Base-by-base conservation (phyloP, 257 asterid genomes). In the Capsicum chinense region DNA sequence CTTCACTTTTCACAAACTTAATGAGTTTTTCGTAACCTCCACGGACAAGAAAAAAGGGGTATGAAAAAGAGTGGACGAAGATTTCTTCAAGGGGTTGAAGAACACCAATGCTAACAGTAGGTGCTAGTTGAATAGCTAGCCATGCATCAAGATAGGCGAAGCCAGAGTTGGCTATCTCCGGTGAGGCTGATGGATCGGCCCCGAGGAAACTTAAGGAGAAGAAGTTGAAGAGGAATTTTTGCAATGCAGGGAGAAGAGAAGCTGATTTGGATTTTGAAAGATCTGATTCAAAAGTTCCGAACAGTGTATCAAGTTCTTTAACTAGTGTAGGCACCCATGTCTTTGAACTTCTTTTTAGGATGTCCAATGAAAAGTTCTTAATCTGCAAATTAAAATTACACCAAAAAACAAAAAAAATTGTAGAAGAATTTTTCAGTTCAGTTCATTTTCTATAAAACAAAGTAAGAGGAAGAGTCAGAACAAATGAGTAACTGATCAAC, bases 1-100 rank as follows among this genome's bases (percentile, higher is more conserved):
- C 97, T 80, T 93, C 89, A 9, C 74, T 88, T 50, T 87, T 81
- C 0, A 93, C 88, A 58, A 93, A 95, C 6, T 85, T 81, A 0
- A 84, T 84, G 6, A 95, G 95, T 83, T 94, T 94, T 3, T 93
- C 33, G 86, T 95, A 95, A 86, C 87, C 93, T 15, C 93, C 90
- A 68, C 89, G 88, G 81, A 91, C 87, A 0, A 93, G 85, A 89
- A 94, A 91, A 68, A 84, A 94, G 15, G 99, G 99, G 90, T 88
- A 94, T 15, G 91, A 11, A 87, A 95, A 93, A 57, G 99, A 95
- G 84, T 95, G 99, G 85, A 95, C 90, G 84, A 94, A 91, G 88
- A 95, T 91, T 60, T 95, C 99, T 70, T 81, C 92, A 0, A 95
- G 87, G 71, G 99, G 98, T 60, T 95, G 99, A 7, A 93, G 19